Base-by-base conservation (phyloP, 108 stramenopile genomes). In the Skeletonema potamos region DNA sequence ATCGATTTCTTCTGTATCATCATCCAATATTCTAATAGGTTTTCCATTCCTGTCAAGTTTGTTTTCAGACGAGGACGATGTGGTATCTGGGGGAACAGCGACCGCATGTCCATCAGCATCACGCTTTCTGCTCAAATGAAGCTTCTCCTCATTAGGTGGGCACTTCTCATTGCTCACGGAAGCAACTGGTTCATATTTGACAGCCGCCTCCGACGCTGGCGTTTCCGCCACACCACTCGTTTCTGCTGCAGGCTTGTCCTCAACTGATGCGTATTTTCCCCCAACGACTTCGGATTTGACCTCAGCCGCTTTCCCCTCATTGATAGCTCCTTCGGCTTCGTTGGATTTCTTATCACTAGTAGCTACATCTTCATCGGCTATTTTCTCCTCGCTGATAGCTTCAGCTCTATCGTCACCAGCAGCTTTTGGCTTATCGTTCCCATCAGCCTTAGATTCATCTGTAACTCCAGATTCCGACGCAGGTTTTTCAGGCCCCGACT, bases 1-100 rank as follows among this genome's bases (percentile, higher is more conserved):
- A 74, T 93, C 94, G 57, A 94, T 83, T 63, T 95, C 90, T 65
- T 92, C 96, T 27, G 46, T 81, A 68, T 94, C 96, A 63, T 93
- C 96, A 69, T 93, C 96, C 20, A 93, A 75, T n/a, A 95, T 86
- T 70, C 86, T 92, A 54, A 90, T 73, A 22, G 86, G 79, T 11
- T 74, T 69, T 17, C 85, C 89, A 54, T 76, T 69, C 41, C 75
- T 48, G 55, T 89, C 88, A 36, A 70, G 17, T 54, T 66, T 34
- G 37, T 24, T 58, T 0, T 48, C 32, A 36, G 57, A 41, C 20
- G 68, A 69, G n/a, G 27, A 59, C 11, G 39, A 32, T 22, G 7
- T 43, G 27, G 29, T 54, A 17, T 79, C 59, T 20, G 39, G 27
- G 4, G 56, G 10, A 13, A 26, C 20, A n/a, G 41, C 17, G 22